A percentile compares a stretch with the other conserved stretches of the same genome.
Conservation (phyloP, 225 moss, liverwort and hornwort genomes). For the Polytrichum formosum region DNA sequence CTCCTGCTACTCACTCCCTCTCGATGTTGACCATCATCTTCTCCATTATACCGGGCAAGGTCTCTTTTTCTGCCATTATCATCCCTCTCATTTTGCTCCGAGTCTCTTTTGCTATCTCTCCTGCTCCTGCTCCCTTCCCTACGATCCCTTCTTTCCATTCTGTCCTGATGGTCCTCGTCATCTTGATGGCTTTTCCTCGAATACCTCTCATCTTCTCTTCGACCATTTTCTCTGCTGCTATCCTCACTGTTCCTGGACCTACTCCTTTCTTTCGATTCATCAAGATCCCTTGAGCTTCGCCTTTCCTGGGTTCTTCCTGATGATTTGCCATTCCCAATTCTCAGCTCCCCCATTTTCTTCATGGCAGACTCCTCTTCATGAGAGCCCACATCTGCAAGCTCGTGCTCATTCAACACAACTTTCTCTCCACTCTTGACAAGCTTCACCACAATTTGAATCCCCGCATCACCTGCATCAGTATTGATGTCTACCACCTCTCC, state of each 20-base stretch:
- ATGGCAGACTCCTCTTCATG: conserved; percentile 54
- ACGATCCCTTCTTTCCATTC: conserved; percentile 5
- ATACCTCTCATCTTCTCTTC: conserved; percentile 25
- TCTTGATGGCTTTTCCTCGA: background rate
- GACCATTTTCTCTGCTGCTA: conserved; percentile 13
- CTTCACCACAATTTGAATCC: conserved; percentile 28
- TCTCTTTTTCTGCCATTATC: background rate
- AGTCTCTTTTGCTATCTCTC: conserved; percentile 7
- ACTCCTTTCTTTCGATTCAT: conserved; percentile 1
- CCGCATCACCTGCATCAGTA: conserved; percentile 21
- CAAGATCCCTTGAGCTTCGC: conserved; percentile 2
- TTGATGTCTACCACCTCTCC: conserved; percentile 28
- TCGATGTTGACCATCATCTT: conserved; percentile 18
- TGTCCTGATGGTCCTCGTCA: background rate
- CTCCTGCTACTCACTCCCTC: conserved; percentile 29
- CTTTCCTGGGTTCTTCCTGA: conserved; percentile 18
- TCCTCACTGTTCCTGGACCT: conserved; percentile 1
- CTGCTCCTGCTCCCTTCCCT: conserved; percentile 1
- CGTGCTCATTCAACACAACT: conserved; percentile 27
- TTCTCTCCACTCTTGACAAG: conserved; percentile 50
- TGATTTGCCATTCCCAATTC: conserved; percentile 39
- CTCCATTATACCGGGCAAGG: conserved; percentile 12
- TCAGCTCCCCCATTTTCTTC: conserved; percentile 47
- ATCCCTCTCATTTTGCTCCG: background rate
- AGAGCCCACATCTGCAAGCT: conserved; percentile 54